Percentiles rank a stretch among this genome's conserved stretches.
These are phyloP conservation scores for Hemisphaericaspora nanyangensis DNA, from an alignment of 805 yeast species.

Conservation along the genomic window DNA sequence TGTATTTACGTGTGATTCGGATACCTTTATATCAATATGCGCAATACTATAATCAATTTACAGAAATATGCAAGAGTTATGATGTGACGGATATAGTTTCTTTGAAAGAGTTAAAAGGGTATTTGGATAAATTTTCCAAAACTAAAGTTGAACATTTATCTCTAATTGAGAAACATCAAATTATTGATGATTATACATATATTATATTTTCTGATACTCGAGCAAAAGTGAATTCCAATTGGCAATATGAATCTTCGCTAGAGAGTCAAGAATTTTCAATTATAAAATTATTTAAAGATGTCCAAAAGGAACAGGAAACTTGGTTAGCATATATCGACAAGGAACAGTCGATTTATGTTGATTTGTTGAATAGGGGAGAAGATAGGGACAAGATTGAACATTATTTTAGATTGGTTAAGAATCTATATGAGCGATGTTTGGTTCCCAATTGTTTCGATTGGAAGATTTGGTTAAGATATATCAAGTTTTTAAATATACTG, in stretches of 20 bases:
- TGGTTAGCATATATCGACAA: constrained; percentile 67
- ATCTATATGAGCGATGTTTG: constrained; percentile 69
- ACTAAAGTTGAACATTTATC: constrained; percentile 23
- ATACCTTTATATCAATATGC: constrained; percentile 88
- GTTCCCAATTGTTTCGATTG: constrained; percentile 61
- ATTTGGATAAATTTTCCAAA: constrained; percentile 20
- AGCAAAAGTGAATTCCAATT: constrained; percentile 50
- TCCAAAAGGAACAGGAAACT: constrained; percentile 39
- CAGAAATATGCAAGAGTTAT: constrained; percentile 33
- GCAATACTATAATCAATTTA: constrained; percentile 56
- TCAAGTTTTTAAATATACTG: constrained; percentile 45
- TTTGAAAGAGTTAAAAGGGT: constrained; percentile 11
- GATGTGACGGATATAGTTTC: constrained; percentile 23
- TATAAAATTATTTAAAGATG: constrained; percentile 18
- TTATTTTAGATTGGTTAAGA: constrained; percentile 28
- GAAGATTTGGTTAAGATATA: constrained; percentile 66
- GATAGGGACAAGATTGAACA: background rate
- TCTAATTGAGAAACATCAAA: constrained; percentile 33
- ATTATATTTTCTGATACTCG: constrained; percentile 46
- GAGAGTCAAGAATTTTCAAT: constrained; percentile 57
- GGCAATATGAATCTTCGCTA: constrained; percentile 71
- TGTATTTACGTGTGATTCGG: constrained; percentile 43
- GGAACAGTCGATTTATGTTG: constrained; percentile 35
- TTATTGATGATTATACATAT: constrained; percentile 43
- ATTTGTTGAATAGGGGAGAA: background rate